A percentile compares a stretch with the other conserved stretches of the same genome.
These are phyloP conservation scores for Phalaenopsis aphrodite DNA, from an alignment of 106 monocot species.

Conservation along the genomic window DNA sequence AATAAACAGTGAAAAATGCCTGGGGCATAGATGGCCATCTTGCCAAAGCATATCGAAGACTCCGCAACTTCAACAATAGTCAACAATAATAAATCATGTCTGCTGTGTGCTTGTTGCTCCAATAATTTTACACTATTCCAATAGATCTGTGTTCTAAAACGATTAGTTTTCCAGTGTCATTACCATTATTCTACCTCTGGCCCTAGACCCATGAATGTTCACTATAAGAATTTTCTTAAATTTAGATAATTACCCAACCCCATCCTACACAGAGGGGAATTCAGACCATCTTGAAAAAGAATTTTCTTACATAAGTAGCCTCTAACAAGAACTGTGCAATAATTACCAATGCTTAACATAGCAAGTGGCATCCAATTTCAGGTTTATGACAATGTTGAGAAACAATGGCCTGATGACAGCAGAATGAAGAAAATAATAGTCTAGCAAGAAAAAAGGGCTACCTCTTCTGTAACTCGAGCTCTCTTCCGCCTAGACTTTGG, in stretches of 20 bases:
- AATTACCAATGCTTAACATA: neutral
- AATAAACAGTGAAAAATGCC: neutral
- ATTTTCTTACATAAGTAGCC: neutral
- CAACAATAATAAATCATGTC: neutral
- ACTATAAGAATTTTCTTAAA: neutral
- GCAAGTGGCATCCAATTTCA: neutral
- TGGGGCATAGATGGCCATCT: neutral
- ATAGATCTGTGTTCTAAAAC: neutral
- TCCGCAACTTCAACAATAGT: neutral
- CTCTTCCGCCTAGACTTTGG: neutral
- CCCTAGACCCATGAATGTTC: neutral
- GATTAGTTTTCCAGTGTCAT: neutral
- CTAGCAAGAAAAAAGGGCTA: neutral
- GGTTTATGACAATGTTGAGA: neutral
- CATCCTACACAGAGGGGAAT: neutral
- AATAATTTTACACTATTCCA: neutral
- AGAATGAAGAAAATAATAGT: neutral
- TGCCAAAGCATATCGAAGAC: neutral
- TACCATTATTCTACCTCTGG: neutral
- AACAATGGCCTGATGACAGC: neutral
- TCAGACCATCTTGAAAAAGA: neutral
- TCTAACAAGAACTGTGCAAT: neutral
- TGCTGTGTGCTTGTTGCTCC: neutral
- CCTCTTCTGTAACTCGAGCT: neutral
- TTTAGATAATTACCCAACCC: neutral